Evolutionary conservation across 176 grass and related monocot species (phyloP).

Genomic region (Aegilops sharonensis): DNA sequence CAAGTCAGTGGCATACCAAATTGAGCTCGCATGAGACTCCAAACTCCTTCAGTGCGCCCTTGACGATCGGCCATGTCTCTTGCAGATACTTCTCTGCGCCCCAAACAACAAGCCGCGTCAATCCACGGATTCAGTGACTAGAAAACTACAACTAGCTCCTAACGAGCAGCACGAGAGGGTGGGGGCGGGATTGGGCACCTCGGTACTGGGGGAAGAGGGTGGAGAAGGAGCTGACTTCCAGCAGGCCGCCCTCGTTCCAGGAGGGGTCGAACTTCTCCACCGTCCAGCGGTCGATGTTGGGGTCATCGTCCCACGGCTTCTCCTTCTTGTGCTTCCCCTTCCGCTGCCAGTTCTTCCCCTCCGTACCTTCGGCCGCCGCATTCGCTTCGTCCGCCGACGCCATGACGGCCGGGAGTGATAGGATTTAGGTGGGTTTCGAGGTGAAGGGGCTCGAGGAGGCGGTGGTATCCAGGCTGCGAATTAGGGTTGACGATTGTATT

Average conservation of each 20-base stretch:
- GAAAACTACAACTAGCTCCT: not conserved
- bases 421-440: not conserved
- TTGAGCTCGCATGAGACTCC: slow-evolving; percentile 87
- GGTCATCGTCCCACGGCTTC: slow-evolving; percentile 97
- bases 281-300: slow-evolving; percentile 85
- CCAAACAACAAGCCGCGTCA: not conserved
- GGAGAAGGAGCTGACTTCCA: slow-evolving; percentile 96
- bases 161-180: not conserved
- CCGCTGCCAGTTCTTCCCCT: slow-evolving; percentile 31
- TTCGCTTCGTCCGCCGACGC: slow-evolving; percentile 35
- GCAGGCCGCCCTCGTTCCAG: slow-evolving; percentile 87
- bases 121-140: not conserved
- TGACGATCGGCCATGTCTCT: slow-evolving; percentile 87
- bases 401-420: slow-evolving; percentile 6
- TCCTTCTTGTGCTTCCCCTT: slow-evolving; percentile 98
- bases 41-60: slow-evolving; percentile 70
- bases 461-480: not conserved
- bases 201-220: slow-evolving; percentile 93
- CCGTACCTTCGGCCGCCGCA: not conserved
- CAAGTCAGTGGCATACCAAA: slow-evolving; percentile 42
- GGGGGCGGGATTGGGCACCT: slow-evolving; percentile 32
- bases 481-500: slow-evolving; percentile 15
- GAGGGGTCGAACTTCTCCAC: slow-evolving; percentile 88
- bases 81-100: slow-evolving; percentile 91
- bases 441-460: not conserved